Percentiles rank a stretch among this genome's conserved stretches.
phyloP scores from a whole-genome alignment of 176 grass and related monocot genomes.

The Stipa capillata region DNA sequence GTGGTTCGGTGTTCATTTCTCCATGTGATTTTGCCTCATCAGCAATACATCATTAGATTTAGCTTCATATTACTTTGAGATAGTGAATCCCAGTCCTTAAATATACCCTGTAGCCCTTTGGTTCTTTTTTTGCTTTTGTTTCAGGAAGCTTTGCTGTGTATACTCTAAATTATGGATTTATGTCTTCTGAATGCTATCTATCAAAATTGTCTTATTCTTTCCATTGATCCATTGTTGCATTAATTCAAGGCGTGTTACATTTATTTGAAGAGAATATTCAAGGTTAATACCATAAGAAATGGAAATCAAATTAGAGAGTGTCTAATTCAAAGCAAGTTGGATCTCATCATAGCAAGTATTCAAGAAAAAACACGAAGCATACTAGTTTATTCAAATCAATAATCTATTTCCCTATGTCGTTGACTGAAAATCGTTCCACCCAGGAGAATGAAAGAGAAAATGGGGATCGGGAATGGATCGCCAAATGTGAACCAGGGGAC shows the following conservation, averaged over 20 bases:
- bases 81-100: not conserved
- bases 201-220: not conserved
- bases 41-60: not conserved
- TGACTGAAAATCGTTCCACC: not conserved
- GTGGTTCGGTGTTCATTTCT: not conserved
- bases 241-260: not conserved
- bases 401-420: not conserved
- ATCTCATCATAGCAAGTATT: not conserved
- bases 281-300: not conserved
- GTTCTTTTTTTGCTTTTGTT: not conserved
- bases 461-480: not conserved
- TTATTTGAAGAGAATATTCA: not conserved
- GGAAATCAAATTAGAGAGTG: not conserved
- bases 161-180: not conserved
- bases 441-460: slow-evolving; percentile 4
- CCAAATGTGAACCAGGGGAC: not conserved
- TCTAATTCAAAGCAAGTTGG: not conserved
- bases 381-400: not conserved
- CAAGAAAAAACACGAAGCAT: not conserved
- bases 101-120: not conserved
- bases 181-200: not conserved
- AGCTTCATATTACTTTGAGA: not conserved
- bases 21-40: not conserved
- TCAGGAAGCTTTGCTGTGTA: not conserved
- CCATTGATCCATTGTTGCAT: not conserved